phyloP scores from a whole-genome alignment of 129 eudicot genomes.

The Flaveria ramosissima region DNA sequence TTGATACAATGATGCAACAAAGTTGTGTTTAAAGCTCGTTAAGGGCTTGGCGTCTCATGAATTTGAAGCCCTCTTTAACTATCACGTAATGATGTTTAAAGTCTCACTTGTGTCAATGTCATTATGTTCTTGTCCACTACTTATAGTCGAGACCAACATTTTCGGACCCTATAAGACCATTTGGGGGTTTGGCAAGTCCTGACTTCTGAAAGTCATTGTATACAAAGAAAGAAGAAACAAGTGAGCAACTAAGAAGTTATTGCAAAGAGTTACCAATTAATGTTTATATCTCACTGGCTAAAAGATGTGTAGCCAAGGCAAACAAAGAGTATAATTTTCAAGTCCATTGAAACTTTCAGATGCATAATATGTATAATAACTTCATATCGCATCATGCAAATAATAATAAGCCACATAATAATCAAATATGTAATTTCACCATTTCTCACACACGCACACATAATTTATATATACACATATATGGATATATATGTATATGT shows the following conservation, averaged over 20 bases:
- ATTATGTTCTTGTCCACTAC: too few relatives aligned
- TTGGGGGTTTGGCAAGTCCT: neutral
- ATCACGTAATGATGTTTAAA: too few relatives aligned
- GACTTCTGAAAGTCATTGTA: neutral
- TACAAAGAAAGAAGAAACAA: neutral
- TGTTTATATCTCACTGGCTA: slow-evolving; percentile 14
- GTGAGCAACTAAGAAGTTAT: neutral
- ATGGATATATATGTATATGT: neutral
- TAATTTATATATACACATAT: neutral
- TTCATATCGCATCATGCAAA: slow-evolving; percentile 22
- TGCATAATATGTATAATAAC: slow-evolving; percentile 21
- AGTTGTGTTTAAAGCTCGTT: too few relatives aligned
- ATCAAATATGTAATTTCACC: slow-evolving; percentile 25
- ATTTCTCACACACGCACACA: slow-evolving; percentile 22
- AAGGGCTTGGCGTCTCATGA: too few relatives aligned
- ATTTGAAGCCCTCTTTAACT: too few relatives aligned
- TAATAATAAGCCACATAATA: slow-evolving; percentile 25
- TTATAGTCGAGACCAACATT: too few relatives aligned
- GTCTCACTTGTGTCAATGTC: too few relatives aligned
- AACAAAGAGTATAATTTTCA: slow-evolving; percentile 3
- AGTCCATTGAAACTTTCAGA: neutral
- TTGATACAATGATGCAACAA: too few relatives aligned
- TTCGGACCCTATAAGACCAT: neutral
- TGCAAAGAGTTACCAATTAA: neutral
- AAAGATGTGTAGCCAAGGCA: slow-evolving; percentile 10